Conservation (phyloP, 805 yeast species). For the Barnettozyma botsteinii region DNA sequence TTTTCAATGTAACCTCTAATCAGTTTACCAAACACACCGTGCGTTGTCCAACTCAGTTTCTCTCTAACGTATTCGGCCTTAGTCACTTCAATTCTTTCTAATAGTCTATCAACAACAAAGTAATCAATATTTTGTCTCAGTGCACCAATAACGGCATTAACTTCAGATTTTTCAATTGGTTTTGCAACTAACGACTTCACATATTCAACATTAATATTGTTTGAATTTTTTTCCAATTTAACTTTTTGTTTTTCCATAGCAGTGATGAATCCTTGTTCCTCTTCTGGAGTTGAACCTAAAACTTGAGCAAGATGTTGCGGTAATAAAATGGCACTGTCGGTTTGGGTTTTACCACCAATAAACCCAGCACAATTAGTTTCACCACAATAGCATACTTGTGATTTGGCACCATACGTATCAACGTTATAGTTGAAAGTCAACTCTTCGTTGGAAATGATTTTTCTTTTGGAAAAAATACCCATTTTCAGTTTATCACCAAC, state of each 20-base stretch:
- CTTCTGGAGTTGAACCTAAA: constrained; percentile 62
- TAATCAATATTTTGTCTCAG: constrained; percentile 71
- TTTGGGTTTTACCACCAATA: constrained; percentile 95
- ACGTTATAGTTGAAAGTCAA: constrained; percentile 81
- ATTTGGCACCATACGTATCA: constrained; percentile 91
- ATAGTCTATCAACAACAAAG: constrained; percentile 55
- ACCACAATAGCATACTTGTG: constrained; percentile 93
- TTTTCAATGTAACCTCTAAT: constrained; percentile 31
- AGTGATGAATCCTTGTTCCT: constrained; percentile 69
- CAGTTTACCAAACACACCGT: constrained; percentile 74
- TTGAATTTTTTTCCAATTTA: constrained; percentile 45
- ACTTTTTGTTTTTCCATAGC: constrained; percentile 45
- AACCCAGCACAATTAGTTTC: constrained; percentile 88
- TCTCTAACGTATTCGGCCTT: constrained; percentile 45
- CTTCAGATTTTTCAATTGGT: constrained; percentile 50
- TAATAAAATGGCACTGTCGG: constrained; percentile 78
- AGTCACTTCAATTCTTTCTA: constrained; percentile 59
- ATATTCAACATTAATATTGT: constrained; percentile 58
- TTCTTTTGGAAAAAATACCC: constrained; percentile 89
- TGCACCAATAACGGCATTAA: constrained; percentile 74
- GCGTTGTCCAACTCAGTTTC: constrained; percentile 66
- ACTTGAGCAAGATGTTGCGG: constrained; percentile 86
- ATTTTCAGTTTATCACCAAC: constrained; percentile 83
- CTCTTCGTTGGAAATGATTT: constrained; percentile 75
- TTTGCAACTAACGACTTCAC: constrained; percentile 51